These are phyloP conservation scores for Fistulina hepatica DNA, from an alignment of 1,284 basidiomycete genomes.

Conservation along the genomic window DNA sequence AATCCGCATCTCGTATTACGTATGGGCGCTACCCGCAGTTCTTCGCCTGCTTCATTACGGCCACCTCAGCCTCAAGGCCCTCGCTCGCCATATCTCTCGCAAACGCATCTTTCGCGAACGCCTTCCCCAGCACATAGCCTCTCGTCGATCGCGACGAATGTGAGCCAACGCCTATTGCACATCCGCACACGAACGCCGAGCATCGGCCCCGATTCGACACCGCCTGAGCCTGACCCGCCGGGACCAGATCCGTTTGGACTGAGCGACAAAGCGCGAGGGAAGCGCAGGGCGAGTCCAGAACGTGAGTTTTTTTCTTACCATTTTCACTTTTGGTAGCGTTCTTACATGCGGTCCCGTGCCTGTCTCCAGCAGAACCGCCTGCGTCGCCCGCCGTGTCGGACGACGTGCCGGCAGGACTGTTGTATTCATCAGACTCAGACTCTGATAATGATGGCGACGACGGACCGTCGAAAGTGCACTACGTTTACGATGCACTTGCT, in stretches of 20 bases:
- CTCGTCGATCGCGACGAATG: constrained; percentile 26
- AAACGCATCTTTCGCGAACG: constrained; percentile 8
- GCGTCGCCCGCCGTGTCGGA: constrained; percentile 1
- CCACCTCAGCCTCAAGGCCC: constrained; percentile 4
- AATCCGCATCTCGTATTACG: constrained; percentile 46
- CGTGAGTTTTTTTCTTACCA: constrained; percentile 26
- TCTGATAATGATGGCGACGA: constrained; percentile 4
- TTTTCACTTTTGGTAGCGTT: no score
- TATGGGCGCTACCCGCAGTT: constrained; percentile 11
- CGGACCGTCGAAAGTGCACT: constrained; percentile 33
- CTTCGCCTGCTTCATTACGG: constrained; percentile 15
- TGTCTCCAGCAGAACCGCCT: not conserved
- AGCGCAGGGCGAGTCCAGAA: no score
- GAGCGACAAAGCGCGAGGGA: no score
- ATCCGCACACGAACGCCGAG: constrained; percentile 55
- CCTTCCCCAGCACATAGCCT: constrained; percentile 11
- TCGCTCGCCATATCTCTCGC: constrained; percentile 6
- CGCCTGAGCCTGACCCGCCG: constrained; percentile 31
- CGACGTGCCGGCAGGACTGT: constrained; percentile 1
- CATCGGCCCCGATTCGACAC: constrained; percentile 31
- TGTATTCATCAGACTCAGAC: constrained; percentile 1
- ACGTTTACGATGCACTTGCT: constrained; percentile 72
- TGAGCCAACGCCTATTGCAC: constrained; percentile 53
- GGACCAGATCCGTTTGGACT: constrained; percentile 22
- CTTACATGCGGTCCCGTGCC: not conserved